Base-by-base conservation (phyloP, 2,329 filamentous ascomycete species). In the Cadophora sp. region DNA sequence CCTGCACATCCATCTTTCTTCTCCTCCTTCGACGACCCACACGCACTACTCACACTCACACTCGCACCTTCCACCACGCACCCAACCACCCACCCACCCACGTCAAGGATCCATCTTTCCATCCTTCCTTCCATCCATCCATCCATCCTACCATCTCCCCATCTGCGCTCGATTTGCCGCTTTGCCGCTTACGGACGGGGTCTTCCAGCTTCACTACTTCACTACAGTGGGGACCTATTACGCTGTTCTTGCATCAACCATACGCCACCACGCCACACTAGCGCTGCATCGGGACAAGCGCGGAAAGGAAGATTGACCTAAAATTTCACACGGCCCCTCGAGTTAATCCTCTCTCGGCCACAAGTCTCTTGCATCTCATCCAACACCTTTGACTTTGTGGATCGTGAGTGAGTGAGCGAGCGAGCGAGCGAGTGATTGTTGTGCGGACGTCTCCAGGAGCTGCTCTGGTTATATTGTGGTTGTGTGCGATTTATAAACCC, bases 321-420 rank as follows among this genome's bases (percentile, higher is more conserved):
- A 66, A 67, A 68, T 50, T 62, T 37, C 53, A 61, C 68, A 66
- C 65, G 66, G 65, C 50, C 72, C 68, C 65, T 56, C 50, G 68
- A 60, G 67, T 69, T 73, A 73, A 69, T 61, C 73, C 70, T 64
- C 62, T 74, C 71, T 71, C 64, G 73, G 72, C 58, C 68, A 67
- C 68, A 37, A 43, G 43, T n/a, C 65, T 43, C 59, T 61, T 62
- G 66, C 68, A 55, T 64, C 63, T 55, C 69, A 46, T 68, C 67
- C 67, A 64, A 60, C 65, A 53, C 31, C 29, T 66, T 69, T 37
- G 46, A 34, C 55, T 66, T 64, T 61, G 67, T 69, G 67, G 67
- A 66, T 65, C 62, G 55, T 59, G 51, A 31, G 12, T 6, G 27
- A 31, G 27, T 55, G 3, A 31, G 9, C 34, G 31, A 19, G 19